Evolutionary conservation across 768 basidiomycete species (phyloP).

Genomic region (Suillus alpinus): DNA sequence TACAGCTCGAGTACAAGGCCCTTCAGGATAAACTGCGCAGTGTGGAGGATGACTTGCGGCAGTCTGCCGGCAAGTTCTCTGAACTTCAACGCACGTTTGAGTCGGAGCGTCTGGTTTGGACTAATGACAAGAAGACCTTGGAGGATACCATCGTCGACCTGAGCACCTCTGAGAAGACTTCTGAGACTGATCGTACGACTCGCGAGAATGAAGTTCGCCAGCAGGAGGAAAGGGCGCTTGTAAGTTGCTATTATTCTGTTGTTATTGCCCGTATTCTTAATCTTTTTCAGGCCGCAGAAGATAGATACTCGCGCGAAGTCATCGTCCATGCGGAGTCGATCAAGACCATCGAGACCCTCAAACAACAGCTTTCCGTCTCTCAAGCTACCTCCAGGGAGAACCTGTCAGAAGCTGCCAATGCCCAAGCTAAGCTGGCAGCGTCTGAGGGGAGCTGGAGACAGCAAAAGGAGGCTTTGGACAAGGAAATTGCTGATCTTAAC

Average conservation of each 20-base stretch:
- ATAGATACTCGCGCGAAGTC: slow-evolving; percentile 78
- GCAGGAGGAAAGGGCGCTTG: slow-evolving; percentile 70
- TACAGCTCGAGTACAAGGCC: slow-evolving; percentile 60
- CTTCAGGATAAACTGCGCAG: slow-evolving; percentile 60
- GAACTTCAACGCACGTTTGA: slow-evolving; percentile 68
- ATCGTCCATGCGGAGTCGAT: slow-evolving; percentile 83
- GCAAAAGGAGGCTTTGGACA: slow-evolving; percentile 74
- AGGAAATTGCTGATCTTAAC: slow-evolving; percentile 72
- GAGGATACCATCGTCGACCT: slow-evolving; percentile 83
- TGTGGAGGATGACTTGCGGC: slow-evolving; percentile 52
- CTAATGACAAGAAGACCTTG: slow-evolving; percentile 74
- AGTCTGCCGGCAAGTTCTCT: slow-evolving; percentile 46
- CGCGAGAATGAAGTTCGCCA: slow-evolving; percentile 66
- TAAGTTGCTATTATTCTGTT: slow-evolving; percentile 22
- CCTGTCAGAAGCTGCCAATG: slow-evolving; percentile 64
- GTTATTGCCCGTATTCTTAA: neutral
- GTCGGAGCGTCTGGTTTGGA: slow-evolving; percentile 65
- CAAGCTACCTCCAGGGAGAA: slow-evolving; percentile 58
- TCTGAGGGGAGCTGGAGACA: slow-evolving; percentile 80
- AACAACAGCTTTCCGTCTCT: slow-evolving; percentile 53
- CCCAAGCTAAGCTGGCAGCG: slow-evolving; percentile 64
- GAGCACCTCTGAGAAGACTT: slow-evolving; percentile 67
- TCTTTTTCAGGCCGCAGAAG: slow-evolving; percentile 60
- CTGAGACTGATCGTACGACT: slow-evolving; percentile 57
- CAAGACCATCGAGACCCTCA: slow-evolving; percentile 64